Base-by-base conservation (phyloP, 148 eudicot genomes). In the Chenopodium berlandieri region DNA sequence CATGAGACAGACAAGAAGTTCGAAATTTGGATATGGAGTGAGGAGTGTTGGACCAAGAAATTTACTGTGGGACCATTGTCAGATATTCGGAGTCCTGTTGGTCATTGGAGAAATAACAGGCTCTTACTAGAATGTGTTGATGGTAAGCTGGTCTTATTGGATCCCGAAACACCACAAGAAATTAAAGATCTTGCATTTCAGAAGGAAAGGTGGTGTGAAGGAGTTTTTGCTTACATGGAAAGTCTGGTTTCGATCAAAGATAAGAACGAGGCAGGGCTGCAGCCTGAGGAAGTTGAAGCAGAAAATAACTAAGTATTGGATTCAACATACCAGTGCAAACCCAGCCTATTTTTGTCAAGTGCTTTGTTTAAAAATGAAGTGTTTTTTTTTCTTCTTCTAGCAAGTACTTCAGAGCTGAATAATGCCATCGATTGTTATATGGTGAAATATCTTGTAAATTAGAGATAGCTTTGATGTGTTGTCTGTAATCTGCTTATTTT, bases 161-260 rank as follows among this genome's bases (percentile, higher is more conserved):
- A 78, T 52, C 75, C 63, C 3, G 60, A 25, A 1, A 32, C 75
- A 65, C 30, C 66, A 65, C 30, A 69, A 52, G 65, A 78, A 17
- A 9, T 78, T 12, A 50, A 32, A 66, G 81, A 69, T 50, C 75
- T 78, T 48, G 64, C 17, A 12, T 78, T 68, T 69, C 54, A 78
- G 58, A 78, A 72, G 19, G 75, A 32, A 40, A 27, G 37, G 31
- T 48, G 64, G 81, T 78, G 81, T 69, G 64, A 69, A 78, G 81
- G 81, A 78, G 40, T 69, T 40, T 78, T 78, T 69, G 81, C 74
- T 8, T 78, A 78, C 75, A 78, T 78, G 81, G 81, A 78, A 52
- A 78, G 81, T 40, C 75, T 78, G 58, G 81, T 78, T 52, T 52
- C 58, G 37, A 78, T 78, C 75, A 78, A 75, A 30, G 65, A 30